phyloP scores from a whole-genome alignment of 805 yeast species.

The Wickerhamiella kurtzmanii region DNA sequence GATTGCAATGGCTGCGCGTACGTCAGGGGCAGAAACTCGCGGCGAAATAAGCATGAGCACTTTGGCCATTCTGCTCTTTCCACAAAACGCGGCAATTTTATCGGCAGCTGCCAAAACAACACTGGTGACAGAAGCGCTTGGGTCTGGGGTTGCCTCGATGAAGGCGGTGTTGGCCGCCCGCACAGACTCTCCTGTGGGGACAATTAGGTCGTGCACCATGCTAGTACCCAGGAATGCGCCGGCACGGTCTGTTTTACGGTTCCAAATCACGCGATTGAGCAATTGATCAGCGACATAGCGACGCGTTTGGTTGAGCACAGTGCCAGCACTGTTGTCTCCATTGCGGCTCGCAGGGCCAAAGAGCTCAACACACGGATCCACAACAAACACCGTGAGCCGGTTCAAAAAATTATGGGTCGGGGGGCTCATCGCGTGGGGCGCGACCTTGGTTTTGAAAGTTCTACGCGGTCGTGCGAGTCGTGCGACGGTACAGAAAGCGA shows the following conservation, averaged over 20 bases:
- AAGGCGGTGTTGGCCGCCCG: conserved; percentile 1
- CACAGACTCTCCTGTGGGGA: neutral
- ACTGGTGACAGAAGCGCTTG: neutral
- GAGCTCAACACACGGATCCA: neutral
- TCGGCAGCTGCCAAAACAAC: neutral
- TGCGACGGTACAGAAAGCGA: neutral
- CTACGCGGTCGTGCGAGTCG: too few relatives aligned
- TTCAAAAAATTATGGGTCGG: too few relatives aligned
- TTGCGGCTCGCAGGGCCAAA: too few relatives aligned
- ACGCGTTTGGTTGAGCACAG: neutral
- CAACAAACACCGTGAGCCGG: neutral
- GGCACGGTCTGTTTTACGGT: conserved; percentile 8
- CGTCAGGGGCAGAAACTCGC: neutral
- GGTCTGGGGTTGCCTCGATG: neutral
- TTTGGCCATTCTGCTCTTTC: conserved; percentile 1
- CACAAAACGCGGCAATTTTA: neutral
- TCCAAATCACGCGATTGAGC: conserved; percentile 7
- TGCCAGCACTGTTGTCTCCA: too few relatives aligned
- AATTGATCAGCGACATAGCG: conserved; percentile 3
- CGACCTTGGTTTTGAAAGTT: too few relatives aligned
- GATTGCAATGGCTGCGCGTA: neutral
- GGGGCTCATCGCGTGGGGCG: too few relatives aligned
- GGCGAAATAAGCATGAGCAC: neutral
- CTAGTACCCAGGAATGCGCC: conserved; percentile 2
- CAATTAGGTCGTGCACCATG: neutral